Conservation (phyloP, 78 protist genomes). For the Planoprotostelium fungivorum region DNA sequence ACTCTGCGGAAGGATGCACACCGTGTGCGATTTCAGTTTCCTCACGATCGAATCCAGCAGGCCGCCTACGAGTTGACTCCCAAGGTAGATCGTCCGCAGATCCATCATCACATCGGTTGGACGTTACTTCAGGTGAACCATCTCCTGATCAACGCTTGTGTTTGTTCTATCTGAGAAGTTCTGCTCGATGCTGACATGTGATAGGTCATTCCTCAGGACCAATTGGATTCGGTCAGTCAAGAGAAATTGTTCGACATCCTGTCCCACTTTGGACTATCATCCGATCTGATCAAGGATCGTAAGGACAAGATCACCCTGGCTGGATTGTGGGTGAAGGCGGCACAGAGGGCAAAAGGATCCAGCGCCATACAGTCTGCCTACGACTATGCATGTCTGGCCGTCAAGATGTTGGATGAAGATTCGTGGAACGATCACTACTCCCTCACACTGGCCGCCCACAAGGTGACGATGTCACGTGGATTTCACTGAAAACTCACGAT, state of each 20-base stretch:
- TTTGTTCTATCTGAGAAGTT: too few species aligned
- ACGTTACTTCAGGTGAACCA: too few species aligned
- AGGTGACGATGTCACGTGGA: neutral
- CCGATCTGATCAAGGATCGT: neutral
- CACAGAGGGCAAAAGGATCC: neutral
- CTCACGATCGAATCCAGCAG: neutral
- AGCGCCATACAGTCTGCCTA: neutral
- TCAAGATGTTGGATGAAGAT: neutral
- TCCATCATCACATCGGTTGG: neutral
- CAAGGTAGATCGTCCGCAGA: neutral
- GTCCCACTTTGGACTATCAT: neutral
- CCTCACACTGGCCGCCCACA: neutral
- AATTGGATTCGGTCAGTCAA: neutral
- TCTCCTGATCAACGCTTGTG: too few species aligned
- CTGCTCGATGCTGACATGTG: too few species aligned
- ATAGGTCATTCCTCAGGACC: neutral
- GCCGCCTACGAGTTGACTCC: neutral
- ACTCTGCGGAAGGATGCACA: too few species aligned
- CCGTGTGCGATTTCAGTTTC: too few species aligned
- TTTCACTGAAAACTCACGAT: neutral
- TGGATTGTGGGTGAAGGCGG: neutral
- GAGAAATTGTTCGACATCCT: neutral
- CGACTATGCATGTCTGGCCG: neutral
- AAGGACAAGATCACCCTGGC: neutral
- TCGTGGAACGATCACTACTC: neutral